phyloP scores from a whole-genome alignment of 805 yeast species.

The Metschnikowia kofuensis region DNA sequence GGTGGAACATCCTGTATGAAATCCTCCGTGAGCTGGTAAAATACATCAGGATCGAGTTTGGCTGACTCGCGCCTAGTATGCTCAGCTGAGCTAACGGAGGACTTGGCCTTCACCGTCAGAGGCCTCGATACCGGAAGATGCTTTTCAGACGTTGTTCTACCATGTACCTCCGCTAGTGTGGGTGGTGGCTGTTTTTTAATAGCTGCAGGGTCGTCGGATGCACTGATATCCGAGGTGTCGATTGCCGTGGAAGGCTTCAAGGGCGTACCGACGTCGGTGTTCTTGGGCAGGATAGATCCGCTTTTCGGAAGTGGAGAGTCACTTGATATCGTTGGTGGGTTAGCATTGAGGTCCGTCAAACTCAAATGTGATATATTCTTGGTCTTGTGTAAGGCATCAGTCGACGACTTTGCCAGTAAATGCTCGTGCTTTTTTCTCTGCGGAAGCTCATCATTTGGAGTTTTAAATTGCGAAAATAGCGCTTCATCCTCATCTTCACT shows the following conservation, averaged over 20 bases:
- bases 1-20: slow-evolving; percentile 32
- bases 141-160: slow-evolving; percentile 3
- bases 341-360: slow-evolving; percentile 30
- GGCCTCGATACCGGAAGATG: slow-evolving; percentile 7
- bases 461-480: slow-evolving; percentile 8
- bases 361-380: slow-evolving; percentile 41
- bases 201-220: neutral
- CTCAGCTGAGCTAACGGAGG: slow-evolving; percentile 4
- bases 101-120: slow-evolving; percentile 8
- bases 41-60: slow-evolving; percentile 15
- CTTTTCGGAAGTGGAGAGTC: slow-evolving; percentile 11
- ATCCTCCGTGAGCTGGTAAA: slow-evolving; percentile 26
- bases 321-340: slow-evolving; percentile 9
- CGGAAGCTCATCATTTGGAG: slow-evolving; percentile 8
- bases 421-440: neutral
- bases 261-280: slow-evolving; percentile 9
- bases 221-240: slow-evolving; percentile 2
- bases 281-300: slow-evolving; percentile 23
- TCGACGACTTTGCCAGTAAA: neutral
- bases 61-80: slow-evolving; percentile 1
- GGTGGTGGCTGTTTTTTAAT: slow-evolving; percentile 1
- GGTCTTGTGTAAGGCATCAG: slow-evolving; percentile 22
- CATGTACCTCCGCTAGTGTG: neutral
- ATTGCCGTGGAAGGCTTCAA: slow-evolving; percentile 6
- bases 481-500: slow-evolving; percentile 27